These are phyloP conservation scores for Peziza echinospora DNA, from an alignment of 495 filamentous ascomycete genomes.

Conservation along the genomic window DNA sequence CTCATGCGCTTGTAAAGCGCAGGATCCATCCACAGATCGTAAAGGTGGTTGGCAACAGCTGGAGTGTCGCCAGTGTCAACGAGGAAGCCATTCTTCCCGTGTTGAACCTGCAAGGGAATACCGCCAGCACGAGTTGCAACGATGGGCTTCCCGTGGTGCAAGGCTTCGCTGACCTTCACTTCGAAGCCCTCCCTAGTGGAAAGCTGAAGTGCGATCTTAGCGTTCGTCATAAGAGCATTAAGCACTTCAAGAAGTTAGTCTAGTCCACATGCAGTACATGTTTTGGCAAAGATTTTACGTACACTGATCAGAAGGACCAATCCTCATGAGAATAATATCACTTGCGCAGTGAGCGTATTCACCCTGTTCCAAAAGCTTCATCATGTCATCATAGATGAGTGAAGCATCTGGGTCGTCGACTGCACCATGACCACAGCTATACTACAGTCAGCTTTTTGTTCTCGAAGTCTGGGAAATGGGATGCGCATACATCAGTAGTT, in stretches of 20 bases:
- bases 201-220: constrained; percentile 54
- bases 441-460: constrained; percentile 1
- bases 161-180: constrained; percentile 71
- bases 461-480: not conserved
- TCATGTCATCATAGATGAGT: constrained; percentile 47
- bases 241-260: too few relatives aligned
- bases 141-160: constrained; percentile 65
- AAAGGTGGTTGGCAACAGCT: constrained; percentile 47
- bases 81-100: constrained; percentile 55
- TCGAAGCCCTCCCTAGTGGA: constrained; percentile 75
- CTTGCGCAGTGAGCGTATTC: constrained; percentile 29
- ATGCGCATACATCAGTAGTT: constrained; percentile 38
- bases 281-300: constrained; percentile 1
- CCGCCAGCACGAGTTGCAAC: constrained; percentile 63
- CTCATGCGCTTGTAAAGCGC: constrained; percentile 44
- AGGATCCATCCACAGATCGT: constrained; percentile 45
- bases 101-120: constrained; percentile 58
- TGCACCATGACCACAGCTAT: constrained; percentile 48
- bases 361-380: constrained; percentile 38
- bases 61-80: constrained; percentile 52
- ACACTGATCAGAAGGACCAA: constrained; percentile 53
- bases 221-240: constrained; percentile 55
- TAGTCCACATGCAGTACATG: too few relatives aligned
- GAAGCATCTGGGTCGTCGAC: constrained; percentile 70
- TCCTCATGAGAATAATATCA: constrained; percentile 52